These are phyloP conservation scores for Zalerion maritima DNA, from an alignment of 495 filamentous ascomycete genomes.

Conservation along the genomic window DNA sequence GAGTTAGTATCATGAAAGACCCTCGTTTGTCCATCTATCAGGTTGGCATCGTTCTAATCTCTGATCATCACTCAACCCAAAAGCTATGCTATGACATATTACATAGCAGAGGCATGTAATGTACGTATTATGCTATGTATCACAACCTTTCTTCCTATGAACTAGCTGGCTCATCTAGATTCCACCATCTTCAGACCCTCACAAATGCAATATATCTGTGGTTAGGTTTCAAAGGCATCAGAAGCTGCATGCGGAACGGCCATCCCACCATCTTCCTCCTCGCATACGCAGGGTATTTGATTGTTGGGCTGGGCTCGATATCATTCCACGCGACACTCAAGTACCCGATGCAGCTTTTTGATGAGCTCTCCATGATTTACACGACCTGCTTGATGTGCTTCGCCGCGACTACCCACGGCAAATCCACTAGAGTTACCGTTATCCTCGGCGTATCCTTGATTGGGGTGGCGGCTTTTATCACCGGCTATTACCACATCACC, in stretches of 20 bases:
- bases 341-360: slow-evolving; percentile 95
- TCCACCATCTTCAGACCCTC: slow-evolving; percentile 51
- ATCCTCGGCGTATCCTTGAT: slow-evolving; percentile 46
- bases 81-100: slow-evolving; percentile 35
- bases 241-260: slow-evolving; percentile 49
- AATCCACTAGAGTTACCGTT: slow-evolving; percentile 36
- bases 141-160: slow-evolving; percentile 17
- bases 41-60: no score
- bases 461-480: slow-evolving; percentile 62
- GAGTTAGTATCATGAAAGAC: slow-evolving; percentile 11
- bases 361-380: slow-evolving; percentile 97
- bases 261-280: slow-evolving; percentile 64
- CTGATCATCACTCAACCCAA: slow-evolving; percentile 8
- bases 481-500: slow-evolving; percentile 83
- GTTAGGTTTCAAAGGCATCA: slow-evolving; percentile 56
- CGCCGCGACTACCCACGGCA: slow-evolving; percentile 67
- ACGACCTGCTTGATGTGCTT: slow-evolving; percentile 75
- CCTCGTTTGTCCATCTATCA: background rate
- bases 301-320: slow-evolving; percentile 72
- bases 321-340: slow-evolving; percentile 72
- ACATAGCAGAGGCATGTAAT: slow-evolving; percentile 32
- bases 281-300: slow-evolving; percentile 55
- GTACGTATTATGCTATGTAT: slow-evolving; percentile 4
- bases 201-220: slow-evolving; percentile 73
- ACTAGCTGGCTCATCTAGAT: no score